Evolutionary conservation across 1,284 basidiomycete genomes (phyloP).

Genomic region (Fistulina hepatica): DNA sequence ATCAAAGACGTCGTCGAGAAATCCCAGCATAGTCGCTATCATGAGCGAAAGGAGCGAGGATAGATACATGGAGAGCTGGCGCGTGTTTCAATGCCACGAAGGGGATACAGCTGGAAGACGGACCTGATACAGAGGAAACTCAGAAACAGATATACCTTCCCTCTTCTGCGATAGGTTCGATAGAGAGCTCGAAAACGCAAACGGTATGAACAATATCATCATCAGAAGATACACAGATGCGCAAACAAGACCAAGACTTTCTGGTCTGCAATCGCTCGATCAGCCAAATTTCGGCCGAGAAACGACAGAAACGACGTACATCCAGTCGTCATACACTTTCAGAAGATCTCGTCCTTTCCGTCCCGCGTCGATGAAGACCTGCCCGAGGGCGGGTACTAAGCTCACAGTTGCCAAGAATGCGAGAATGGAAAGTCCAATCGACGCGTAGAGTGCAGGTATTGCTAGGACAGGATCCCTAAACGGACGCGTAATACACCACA

Average conservation of each 20-base stretch:
- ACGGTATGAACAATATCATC: constrained; percentile 82
- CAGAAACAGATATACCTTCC: constrained; percentile 53
- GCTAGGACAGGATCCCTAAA: constrained; percentile 55
- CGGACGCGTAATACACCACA: constrained; percentile 61
- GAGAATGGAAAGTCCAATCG: constrained; percentile 70
- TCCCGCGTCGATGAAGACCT: constrained; percentile 64
- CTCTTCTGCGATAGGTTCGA: constrained; percentile 31
- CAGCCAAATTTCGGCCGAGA: constrained; percentile 6
- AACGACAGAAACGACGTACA: constrained; percentile 41
- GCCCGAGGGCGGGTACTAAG: constrained; percentile 65
- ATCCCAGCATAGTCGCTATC: constrained; percentile 89
- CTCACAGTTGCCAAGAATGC: constrained; percentile 66
- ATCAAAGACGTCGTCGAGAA: constrained; percentile 96
- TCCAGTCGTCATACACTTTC: constrained; percentile 60
- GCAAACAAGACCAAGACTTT: constrained; percentile 85
- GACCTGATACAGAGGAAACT: constrained; percentile 86
- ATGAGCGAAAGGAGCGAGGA: constrained; percentile 86
- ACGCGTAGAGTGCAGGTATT: constrained; percentile 61
- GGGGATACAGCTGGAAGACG: constrained; percentile 16
- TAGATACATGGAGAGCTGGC: constrained; percentile 81
- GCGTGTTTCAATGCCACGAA: not conserved
- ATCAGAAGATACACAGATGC: constrained; percentile 83
- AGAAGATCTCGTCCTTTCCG: constrained; percentile 75
- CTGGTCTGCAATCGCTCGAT: constrained; percentile 53
- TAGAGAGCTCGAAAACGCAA: constrained; percentile 73